Evolutionary conservation across 2,329 filamentous ascomycete species (phyloP), one percentile per base, ranked within the genome.

Genomic region (Alternaria arborescens): DNA sequence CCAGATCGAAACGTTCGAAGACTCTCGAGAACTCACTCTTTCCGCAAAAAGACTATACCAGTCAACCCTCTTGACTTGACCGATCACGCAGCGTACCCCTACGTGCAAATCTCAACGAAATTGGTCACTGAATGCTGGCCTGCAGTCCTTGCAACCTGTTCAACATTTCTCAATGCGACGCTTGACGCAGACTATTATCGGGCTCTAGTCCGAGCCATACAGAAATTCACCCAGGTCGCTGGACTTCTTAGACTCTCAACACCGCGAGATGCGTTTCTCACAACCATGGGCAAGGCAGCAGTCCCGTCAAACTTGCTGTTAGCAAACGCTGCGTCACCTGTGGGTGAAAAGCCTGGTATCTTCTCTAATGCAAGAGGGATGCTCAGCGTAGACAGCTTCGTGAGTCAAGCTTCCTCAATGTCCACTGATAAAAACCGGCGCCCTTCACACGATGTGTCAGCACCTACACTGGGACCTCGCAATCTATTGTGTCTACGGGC

Each of bases 51-150:
- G 54, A 90, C 91, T 0, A 86, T 94, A 14, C 92, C 93, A 1
- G 81, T 94, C 18, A 99, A 99, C 75, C 95, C 95, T 2, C 81
- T 99, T 3, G 84, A 85, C 1, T 79, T 97, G 8, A 87, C 89
- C 62, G 88, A 91, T 40, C 92, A 96, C 72, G 86, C 91, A 0
- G 83, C 93, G 8, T 85, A 89, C 53, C 76, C 83, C 1, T 90
- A 93, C 51, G 88, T 98, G 58, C 87, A 89, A 71, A 88, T 88
- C 2, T 94, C 92, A 70, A 92, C 93, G 12, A 86, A 86, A 10
- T 90, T 99, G 55, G 91, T 99, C 24, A 92, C 96, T 4, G 87
- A 92, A 67, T 98, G 94, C 77, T 99, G 95, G 95, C 95, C 95
- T 47, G 95, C 95, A 12, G 89, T 98, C 40, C 86, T 99, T 50